Conservation (phyloP, 176 grass and related monocot genomes). For the Puccinellia tenuiflora region DNA sequence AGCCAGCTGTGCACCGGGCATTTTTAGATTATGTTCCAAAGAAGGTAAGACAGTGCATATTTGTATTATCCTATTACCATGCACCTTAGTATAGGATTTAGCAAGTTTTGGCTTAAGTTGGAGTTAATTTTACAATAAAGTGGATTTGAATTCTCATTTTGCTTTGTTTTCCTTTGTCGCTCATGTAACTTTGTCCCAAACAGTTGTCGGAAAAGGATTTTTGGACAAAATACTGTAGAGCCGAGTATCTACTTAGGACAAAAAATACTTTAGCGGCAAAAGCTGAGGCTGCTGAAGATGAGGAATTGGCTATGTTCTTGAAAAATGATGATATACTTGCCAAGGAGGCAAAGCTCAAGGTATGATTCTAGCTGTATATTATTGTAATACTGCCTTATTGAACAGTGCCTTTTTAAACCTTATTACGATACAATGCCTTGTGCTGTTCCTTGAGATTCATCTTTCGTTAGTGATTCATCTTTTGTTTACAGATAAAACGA, state of each 20-base stretch:
- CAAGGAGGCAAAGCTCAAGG: slow-evolving; percentile 73
- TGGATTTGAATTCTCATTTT: slow-evolving; percentile 2
- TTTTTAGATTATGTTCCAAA: slow-evolving; percentile 81
- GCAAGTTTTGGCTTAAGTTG: not conserved
- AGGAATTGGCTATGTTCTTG: slow-evolving; percentile 85
- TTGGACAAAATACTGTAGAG: slow-evolving; percentile 98
- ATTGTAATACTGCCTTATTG: slow-evolving; percentile 1
- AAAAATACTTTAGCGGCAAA: slow-evolving; percentile 75
- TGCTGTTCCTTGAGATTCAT: slow-evolving; percentile 4
- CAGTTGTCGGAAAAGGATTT: slow-evolving; percentile 86
- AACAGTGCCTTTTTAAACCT: not conserved
- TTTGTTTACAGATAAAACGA: slow-evolving; percentile 74
- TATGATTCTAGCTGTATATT: slow-evolving; percentile 24
- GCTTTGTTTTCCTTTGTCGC: slow-evolving; percentile 9
- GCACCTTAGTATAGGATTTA: not conserved
- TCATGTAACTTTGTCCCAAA: not conserved
- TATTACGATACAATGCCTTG: not conserved
- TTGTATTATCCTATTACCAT: not conserved
- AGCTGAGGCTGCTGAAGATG: slow-evolving; percentile 94
- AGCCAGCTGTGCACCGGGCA: slow-evolving; percentile 89
- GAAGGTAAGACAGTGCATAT: slow-evolving; percentile 46
- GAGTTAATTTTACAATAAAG: not conserved
- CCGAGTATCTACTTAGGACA: slow-evolving; percentile 87
- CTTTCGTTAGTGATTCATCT: slow-evolving; percentile 6
- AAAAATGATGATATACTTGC: slow-evolving; percentile 94